Evolutionary conservation across 2,329 filamentous ascomycete genomes (phyloP).

Genomic region (Zalaria sp.): DNA sequence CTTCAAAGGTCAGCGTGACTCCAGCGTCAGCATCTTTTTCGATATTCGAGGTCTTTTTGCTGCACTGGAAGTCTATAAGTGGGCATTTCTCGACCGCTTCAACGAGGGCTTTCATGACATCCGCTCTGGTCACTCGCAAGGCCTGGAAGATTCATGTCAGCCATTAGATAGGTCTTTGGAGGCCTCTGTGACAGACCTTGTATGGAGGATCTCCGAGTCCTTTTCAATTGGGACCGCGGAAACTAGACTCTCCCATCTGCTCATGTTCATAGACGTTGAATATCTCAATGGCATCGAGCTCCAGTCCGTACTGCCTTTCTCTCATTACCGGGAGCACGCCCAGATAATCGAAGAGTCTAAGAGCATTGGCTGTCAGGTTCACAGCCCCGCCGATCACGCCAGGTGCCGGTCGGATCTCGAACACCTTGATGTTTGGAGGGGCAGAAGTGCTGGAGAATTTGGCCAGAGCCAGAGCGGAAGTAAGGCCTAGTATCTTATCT

Average conservation of each 20-base stretch:
- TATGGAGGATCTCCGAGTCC: constrained; percentile 30
- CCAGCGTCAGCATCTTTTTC: constrained; percentile 17
- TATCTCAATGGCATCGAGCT: constrained; percentile 29
- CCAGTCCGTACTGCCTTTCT: constrained; percentile 23
- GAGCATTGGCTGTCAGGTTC: constrained; percentile 33
- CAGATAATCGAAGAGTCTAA: constrained; percentile 24
- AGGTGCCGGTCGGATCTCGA: constrained; percentile 31
- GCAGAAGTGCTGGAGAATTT: constrained; percentile 19
- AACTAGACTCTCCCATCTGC: constrained; percentile 28
- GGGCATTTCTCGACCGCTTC: constrained; percentile 23
- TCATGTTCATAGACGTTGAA: constrained; percentile 27
- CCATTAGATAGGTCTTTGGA: too few relatives aligned
- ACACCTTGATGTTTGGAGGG: constrained; percentile 30
- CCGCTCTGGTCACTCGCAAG: constrained; percentile 28
- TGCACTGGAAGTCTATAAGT: constrained; percentile 28
- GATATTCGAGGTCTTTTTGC: constrained; percentile 27
- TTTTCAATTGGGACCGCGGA: constrained; percentile 26
- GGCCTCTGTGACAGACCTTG: constrained; percentile 11
- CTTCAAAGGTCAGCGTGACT: constrained; percentile 22
- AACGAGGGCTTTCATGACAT: constrained; percentile 28
- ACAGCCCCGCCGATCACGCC: constrained; percentile 32
- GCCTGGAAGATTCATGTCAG: constrained; percentile 7
- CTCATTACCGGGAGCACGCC: constrained; percentile 22
- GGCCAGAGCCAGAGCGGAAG: constrained; percentile 34
- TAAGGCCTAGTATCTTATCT: constrained; percentile 31